phyloP scores from a whole-genome alignment of 2,329 filamentous ascomycete species.

The Madurella mycetomatis region DNA sequence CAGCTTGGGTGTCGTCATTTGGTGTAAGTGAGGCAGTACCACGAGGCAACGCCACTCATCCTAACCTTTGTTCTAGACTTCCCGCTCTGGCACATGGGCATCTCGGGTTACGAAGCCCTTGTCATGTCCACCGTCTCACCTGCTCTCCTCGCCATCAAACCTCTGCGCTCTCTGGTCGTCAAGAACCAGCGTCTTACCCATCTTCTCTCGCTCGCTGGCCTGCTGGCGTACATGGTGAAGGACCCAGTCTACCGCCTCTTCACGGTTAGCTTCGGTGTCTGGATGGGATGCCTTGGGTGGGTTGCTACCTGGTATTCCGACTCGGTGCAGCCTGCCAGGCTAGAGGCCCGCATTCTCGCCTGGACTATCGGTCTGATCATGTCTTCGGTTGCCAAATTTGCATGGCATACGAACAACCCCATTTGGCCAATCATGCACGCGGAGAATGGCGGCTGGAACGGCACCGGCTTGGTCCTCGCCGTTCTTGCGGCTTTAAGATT shows the following conservation, averaged over 20 bases:
- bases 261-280: conserved; percentile 74
- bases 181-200: conserved; percentile 68
- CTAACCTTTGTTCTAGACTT: conserved; percentile 58
- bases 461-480: conserved; percentile 70
- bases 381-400: conserved; percentile 87
- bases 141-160: conserved; percentile 66
- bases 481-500: conserved; percentile 71
- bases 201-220: conserved; percentile 66
- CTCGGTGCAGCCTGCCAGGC: conserved; percentile 64
- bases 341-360: conserved; percentile 78
- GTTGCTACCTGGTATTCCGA: conserved; percentile 76
- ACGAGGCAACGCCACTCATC: background rate
- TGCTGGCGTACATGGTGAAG: conserved; percentile 73
- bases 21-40: conserved; percentile 65
- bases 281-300: conserved; percentile 79
- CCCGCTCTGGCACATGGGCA: conserved; percentile 97
- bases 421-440: conserved; percentile 93
- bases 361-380: conserved; percentile 78
- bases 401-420: conserved; percentile 91
- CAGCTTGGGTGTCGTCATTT: conserved; percentile 80
- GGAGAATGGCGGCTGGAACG: conserved; percentile 89
- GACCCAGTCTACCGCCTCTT: conserved; percentile 73
- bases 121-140: conserved; percentile 83
- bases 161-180: conserved; percentile 63
- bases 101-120: conserved; percentile 89